These are phyloP conservation scores for Extremus antarcticus DNA, from an alignment of 495 filamentous ascomycete genomes.

Conservation along the genomic window DNA sequence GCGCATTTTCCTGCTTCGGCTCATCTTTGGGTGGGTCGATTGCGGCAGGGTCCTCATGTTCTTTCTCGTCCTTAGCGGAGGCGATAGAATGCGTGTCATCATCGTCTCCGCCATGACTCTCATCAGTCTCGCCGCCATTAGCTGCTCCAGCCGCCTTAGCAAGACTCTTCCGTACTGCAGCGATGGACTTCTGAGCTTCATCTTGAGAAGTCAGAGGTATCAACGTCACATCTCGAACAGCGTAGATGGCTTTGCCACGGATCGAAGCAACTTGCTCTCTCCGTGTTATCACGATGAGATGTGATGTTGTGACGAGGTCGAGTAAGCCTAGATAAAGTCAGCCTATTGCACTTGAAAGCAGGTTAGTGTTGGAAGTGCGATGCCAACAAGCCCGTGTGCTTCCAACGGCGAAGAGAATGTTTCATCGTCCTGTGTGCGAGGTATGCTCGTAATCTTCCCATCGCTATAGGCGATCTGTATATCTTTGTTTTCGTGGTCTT, in stretches of 20 bases:
- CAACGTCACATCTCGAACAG: conserved; percentile 72
- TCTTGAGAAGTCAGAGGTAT: conserved; percentile 69
- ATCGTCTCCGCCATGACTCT: conserved; percentile 33
- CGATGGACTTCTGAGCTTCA: conserved; percentile 62
- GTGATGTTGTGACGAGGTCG: conserved; percentile 45
- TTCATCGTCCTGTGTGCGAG: conserved; percentile 32
- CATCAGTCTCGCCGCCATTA: conserved; percentile 29
- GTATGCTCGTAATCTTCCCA: conserved; percentile 33
- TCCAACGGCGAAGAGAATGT: conserved; percentile 44
- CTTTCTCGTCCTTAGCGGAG: neutral
- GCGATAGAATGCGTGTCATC: conserved; percentile 24
- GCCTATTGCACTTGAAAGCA: neutral
- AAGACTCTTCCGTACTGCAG: conserved; percentile 46
- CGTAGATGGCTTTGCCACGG: conserved; percentile 69
- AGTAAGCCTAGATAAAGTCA: conserved; percentile 55
- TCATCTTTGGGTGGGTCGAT: neutral
- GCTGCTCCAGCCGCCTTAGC: conserved; percentile 28
- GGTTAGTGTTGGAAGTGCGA: conserved; percentile 2
- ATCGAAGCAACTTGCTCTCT: conserved; percentile 83
- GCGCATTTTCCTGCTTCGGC: conserved; percentile 15
- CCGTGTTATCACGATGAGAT: conserved; percentile 71
- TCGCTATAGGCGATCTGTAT: conserved; percentile 50
- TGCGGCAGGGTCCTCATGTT: neutral
- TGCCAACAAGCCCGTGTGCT: conserved; percentile 78
- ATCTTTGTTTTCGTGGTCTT: neutral